A percentile compares a stretch with the other conserved stretches of the same genome.
Conservation (phyloP, 768 basidiomycete species). For the Lentinula aciculospora region DNA sequence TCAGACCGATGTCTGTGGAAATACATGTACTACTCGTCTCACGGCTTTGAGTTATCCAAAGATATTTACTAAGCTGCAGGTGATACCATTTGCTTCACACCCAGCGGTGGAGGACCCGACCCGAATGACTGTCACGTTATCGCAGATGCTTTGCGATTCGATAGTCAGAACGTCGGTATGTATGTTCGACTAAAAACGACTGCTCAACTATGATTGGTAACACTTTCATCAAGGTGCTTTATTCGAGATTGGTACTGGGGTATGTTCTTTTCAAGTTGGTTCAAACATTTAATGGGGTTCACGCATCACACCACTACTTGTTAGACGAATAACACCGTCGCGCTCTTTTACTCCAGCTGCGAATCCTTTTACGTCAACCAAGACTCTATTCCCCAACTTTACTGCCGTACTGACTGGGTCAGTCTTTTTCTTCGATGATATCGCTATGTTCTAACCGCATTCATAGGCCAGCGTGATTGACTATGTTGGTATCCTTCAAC, state of each 20-base stretch:
- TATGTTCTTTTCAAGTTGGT: conserved; percentile 14
- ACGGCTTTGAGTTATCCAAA: too few species aligned
- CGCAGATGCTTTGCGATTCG: conserved; percentile 40
- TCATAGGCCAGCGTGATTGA: conserved; percentile 2
- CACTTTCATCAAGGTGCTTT: conserved; percentile 19
- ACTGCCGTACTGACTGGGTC: conserved; percentile 45
- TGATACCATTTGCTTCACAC: conserved; percentile 38
- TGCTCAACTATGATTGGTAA: background rate
- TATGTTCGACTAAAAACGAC: background rate
- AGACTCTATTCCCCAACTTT: conserved; percentile 29
- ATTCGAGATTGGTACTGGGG: conserved; percentile 26
- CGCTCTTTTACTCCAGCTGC: conserved; percentile 38
- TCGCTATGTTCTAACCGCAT: background rate
- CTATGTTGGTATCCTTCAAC: background rate
- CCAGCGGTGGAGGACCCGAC: conserved; percentile 40
- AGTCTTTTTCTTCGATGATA: conserved; percentile 10
- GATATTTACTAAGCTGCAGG: conserved; percentile 15
- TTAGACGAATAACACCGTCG: conserved; percentile 29
- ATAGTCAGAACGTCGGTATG: conserved; percentile 38
- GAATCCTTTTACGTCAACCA: conserved; percentile 48
- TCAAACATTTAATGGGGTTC: background rate
- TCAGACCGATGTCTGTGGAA: conserved; percentile 3
- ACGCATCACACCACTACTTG: too few species aligned
- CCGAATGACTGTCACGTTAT: conserved; percentile 45
- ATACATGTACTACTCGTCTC: too few species aligned